Conservation (phyloP, 495 filamentous ascomycete genomes). For the Amorphotheca resinae region DNA sequence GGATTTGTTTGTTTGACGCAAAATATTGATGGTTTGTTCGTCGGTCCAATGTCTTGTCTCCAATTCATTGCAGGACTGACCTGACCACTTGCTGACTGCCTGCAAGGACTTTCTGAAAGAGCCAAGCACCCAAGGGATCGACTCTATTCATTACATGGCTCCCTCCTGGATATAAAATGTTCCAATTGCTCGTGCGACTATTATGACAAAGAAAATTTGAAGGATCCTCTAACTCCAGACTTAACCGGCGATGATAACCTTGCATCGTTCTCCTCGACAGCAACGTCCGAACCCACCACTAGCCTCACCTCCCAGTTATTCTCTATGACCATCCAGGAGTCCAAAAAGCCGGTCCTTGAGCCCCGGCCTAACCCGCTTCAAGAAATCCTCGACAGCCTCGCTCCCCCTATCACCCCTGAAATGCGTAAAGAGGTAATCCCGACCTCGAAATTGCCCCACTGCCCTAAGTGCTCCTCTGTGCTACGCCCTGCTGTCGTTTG, state of each 20-base stretch:
- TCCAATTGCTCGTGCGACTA: conserved; percentile 44
- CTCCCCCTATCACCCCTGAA: conserved; percentile 2
- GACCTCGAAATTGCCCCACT: conserved; percentile 51
- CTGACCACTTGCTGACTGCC: too few species aligned
- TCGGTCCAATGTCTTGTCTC: background rate
- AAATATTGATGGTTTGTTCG: conserved; percentile 56
- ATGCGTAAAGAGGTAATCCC: conserved; percentile 4
- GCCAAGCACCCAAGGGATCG: conserved; percentile 50
- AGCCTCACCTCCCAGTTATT: background rate
- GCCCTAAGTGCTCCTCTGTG: conserved; percentile 54
- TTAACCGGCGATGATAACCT: background rate
- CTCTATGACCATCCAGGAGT: background rate
- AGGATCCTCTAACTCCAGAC: conserved; percentile 59
- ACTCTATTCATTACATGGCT: conserved; percentile 64
- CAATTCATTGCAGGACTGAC: background rate
- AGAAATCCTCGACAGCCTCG: background rate
- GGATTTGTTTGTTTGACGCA: conserved; percentile 60
- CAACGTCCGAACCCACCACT: background rate
- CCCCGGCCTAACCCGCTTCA: background rate
- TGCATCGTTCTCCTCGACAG: background rate
- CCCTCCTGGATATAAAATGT: conserved; percentile 64
- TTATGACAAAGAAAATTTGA: conserved; percentile 46
- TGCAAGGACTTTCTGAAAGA: conserved; percentile 50
- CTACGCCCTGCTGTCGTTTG: conserved; percentile 78
- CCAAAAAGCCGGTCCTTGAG: conserved; percentile 1